Evolutionary conservation across 129 eudicot genomes (phyloP), one percentile per base, ranked within the genome.

Genomic region (Ambrosia artemisiifolia): DNA sequence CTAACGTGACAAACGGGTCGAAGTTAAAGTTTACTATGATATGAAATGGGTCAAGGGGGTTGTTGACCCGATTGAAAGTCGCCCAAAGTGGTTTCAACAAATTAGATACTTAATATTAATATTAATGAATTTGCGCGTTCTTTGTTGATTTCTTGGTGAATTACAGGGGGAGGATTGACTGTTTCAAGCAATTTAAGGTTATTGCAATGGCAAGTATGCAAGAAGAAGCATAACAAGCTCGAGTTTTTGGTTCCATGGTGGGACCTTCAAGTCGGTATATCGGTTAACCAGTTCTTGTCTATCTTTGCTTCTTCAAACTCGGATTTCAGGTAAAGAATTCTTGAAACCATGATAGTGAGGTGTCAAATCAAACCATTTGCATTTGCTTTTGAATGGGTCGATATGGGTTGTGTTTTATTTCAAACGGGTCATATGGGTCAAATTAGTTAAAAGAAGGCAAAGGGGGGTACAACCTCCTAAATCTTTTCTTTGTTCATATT

Each of bases 211-310:
- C 96, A 94, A 81, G 96, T 90, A 28, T 90, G 93, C 89, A 90
- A 78, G 73, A 94, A 82, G 76, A 94, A 90, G 79, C 91, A 88
- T 72, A 80, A 94, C 79, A 83, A 90, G 48, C 86, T 94, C 17
- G 97, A 94, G 72, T 88, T 88, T 83, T 86, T 94, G 55, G 87
- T 94, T 47, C 99, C 99, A 17, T 94, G 99, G 99, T 94, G 99
- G 99, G 99, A 94, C 74, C 82, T 90, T 62, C 99, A 94, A 84
- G 77, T 88, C 19, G 99, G 99, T 19, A 83, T 94, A 54, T 94
- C 99, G 14, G 82, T 90, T 75, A 86, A 88, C 83, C 97, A 94
- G 80, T 94, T 94, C 89, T 50, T 90, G 73, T 86, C 99, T 32
- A 86, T 94, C 76, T 90, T 94, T 81, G 97, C 93, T 73, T 87